These are phyloP conservation scores for Nemania sp. DNA, from an alignment of 2,329 filamentous ascomycete species.

Conservation along the genomic window DNA sequence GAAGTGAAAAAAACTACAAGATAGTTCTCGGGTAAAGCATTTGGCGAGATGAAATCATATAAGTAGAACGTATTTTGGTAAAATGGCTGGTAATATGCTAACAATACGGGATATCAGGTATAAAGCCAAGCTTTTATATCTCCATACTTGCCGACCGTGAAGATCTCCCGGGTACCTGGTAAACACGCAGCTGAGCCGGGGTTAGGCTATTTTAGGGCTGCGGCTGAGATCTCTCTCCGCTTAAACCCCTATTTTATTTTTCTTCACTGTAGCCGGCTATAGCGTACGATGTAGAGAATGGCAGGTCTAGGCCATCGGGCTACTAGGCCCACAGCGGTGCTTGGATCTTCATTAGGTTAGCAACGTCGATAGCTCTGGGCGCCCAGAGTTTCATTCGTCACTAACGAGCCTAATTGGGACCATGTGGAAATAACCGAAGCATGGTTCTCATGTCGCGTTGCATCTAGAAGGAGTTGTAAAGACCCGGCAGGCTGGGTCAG, in stretches of 20 bases:
- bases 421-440: constrained; percentile 1
- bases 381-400: neutral
- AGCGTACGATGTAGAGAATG: neutral
- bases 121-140: neutral
- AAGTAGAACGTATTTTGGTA: too few species aligned
- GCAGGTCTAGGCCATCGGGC: neutral
- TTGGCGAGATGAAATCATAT: too few species aligned
- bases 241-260: neutral
- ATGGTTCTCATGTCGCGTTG: neutral
- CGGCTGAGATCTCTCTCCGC: constrained; percentile 7
- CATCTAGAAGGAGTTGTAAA: neutral
- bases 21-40: too few species aligned
- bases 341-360: neutral
- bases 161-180: neutral
- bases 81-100: too few species aligned
- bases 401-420: neutral
- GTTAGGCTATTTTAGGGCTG: constrained; percentile 11
- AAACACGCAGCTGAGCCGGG: neutral
- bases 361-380: neutral
- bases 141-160: neutral
- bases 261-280: neutral
- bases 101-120: too few species aligned
- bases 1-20: too few species aligned
- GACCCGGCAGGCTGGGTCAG: constrained; percentile 3
- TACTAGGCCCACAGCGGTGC: neutral